Percentiles rank a stretch among this genome's conserved stretches.
Conservation (phyloP, 805 yeast genomes). For the Candida broadrunensis region DNA sequence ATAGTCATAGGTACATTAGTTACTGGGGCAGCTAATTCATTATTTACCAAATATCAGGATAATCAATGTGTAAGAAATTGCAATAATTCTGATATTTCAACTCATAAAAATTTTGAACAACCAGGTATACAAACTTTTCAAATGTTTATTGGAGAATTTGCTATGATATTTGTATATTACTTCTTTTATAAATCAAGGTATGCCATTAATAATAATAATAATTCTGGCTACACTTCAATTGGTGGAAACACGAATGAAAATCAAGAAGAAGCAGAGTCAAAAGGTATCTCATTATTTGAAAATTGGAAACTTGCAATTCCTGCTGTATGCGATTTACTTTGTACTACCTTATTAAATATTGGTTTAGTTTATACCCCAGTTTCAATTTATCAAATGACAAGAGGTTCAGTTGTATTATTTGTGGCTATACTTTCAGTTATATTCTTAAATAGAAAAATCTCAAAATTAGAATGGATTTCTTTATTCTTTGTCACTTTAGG, state of each 20-base stretch:
- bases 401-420: slow-evolving; percentile 73
- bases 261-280: slow-evolving; percentile 6
- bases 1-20: slow-evolving; percentile 50
- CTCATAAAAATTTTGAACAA: slow-evolving; percentile 60
- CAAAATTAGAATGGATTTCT: slow-evolving; percentile 66
- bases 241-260: slow-evolving; percentile 2
- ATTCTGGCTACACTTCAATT: slow-evolving; percentile 13
- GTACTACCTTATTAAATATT: slow-evolving; percentile 73
- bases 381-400: slow-evolving; percentile 80
- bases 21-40: slow-evolving; percentile 71
- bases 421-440: slow-evolving; percentile 70
- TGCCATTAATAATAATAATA: slow-evolving; percentile 5
- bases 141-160: slow-evolving; percentile 75
- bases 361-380: slow-evolving; percentile 75
- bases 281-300: slow-evolving; percentile 9
- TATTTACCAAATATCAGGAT: slow-evolving; percentile 74
- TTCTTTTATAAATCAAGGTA: slow-evolving; percentile 17
- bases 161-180: slow-evolving; percentile 43
- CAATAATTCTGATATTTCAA: slow-evolving; percentile 36
- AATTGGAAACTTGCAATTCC: slow-evolving; percentile 49
- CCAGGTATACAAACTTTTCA: slow-evolving; percentile 78
- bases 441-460: slow-evolving; percentile 54
- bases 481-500: slow-evolving; percentile 65
- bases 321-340: slow-evolving; percentile 66
- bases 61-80: slow-evolving; percentile 66